Base-by-base conservation (phyloP, 2,329 filamentous ascomycete genomes). In the Calonectria hawksworthii region DNA sequence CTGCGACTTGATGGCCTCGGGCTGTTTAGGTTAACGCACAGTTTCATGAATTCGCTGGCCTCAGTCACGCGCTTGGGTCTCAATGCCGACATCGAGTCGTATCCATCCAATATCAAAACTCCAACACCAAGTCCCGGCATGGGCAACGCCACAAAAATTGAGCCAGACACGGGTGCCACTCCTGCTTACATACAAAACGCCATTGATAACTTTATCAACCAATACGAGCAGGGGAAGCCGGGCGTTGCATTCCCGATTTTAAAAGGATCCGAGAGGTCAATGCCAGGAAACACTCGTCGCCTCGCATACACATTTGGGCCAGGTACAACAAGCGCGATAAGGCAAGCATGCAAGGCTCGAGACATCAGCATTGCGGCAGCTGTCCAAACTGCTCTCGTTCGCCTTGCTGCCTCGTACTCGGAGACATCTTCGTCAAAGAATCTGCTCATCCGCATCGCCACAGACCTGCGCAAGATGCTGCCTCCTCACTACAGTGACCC, bases 121-220 rank as follows among this genome's bases (percentile, higher is more conserved):
- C 50, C 44, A 10, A 68, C 50, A 1, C 65, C 65, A n/a, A 68
- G 65, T 14, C 65, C 65, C 14, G 64, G 64, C 32, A 36, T 67
- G 32, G 65, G 41, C n/a, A 47, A 68, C 14, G n/a, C 30, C 5
- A 47, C 50, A n/a, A 68, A 68, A 5, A 54, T 47, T 26, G 30
- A 38, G 4, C 13, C 30, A 5, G 14, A 32, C 9, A 21, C 23
- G n/a, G 65, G 51, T n/a, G 30, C 47, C 32, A 68, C 47, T 23
- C 65, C 65, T 0, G 32, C 14, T 1, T 68, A 54, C 21, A 36
- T 54, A 18, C 47, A 36, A n/a, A 34, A 41, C 0, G 65, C 65
- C 38, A 54, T 54, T 9, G 50, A 54, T 7, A 14, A 18, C 14
- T 54, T 68, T 6, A 30, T 68, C 32, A 28, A 21, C 10, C 6